Evolutionary conservation across 208 protist species (phyloP).

Genomic region (Acanthamoeba triangularis): DNA sequence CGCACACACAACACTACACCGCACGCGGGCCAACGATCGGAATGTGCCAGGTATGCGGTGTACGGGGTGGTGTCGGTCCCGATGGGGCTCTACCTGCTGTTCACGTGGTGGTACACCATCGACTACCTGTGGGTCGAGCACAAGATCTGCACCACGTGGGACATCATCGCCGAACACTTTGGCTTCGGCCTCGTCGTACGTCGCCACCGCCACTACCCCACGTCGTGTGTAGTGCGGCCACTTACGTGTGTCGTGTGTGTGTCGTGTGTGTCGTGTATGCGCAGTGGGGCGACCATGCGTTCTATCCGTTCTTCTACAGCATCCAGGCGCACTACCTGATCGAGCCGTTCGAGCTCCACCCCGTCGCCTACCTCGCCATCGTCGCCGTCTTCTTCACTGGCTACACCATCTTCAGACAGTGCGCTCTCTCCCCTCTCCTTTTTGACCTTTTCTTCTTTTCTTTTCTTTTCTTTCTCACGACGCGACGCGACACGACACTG

Average conservation of each 20-base stretch:
- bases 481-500: background rate
- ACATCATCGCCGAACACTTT: constrained; percentile 74
- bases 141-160: constrained; percentile 68
- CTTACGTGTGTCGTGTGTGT: background rate
- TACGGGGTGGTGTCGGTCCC: background rate
- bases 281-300: constrained; percentile 60
- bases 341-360: constrained; percentile 26
- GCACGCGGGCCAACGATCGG: background rate
- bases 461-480: too few species aligned
- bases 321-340: constrained; percentile 71
- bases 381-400: constrained; percentile 38
- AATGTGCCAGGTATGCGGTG: constrained; percentile 11
- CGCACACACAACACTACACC: too few species aligned
- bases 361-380: constrained; percentile 3
- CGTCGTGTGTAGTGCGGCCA: too few species aligned
- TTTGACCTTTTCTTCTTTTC: too few species aligned
- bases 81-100: constrained; percentile 38
- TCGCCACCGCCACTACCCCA: background rate
- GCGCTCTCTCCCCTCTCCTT: background rate
- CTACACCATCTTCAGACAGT: constrained; percentile 66
- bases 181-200: constrained; percentile 61
- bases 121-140: constrained; percentile 68
- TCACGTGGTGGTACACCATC: constrained; percentile 73
- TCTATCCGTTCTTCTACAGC: constrained; percentile 71
- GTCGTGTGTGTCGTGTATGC: too few species aligned